These are phyloP conservation scores for Terfezia claveryi DNA, from an alignment of 495 filamentous ascomycete genomes.

Conservation along the genomic window DNA sequence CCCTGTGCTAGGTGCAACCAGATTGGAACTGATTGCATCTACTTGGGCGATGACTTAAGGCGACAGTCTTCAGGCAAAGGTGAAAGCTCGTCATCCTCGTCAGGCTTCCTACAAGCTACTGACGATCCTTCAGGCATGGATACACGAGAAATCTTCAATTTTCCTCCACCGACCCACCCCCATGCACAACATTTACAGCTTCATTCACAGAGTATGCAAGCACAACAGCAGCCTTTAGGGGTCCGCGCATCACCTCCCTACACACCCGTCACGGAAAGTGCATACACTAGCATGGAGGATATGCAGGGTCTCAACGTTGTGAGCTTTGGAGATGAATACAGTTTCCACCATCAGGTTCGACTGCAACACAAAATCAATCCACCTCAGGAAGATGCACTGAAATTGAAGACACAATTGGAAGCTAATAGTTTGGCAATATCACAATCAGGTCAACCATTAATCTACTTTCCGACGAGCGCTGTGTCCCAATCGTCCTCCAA, in stretches of 20 bases:
- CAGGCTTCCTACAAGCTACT: too few species aligned
- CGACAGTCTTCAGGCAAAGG: too few species aligned
- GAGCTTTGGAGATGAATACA: background rate
- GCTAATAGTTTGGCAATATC: too few species aligned
- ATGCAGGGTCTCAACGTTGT: too few species aligned
- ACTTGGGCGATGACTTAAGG: background rate
- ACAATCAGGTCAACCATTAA: too few species aligned
- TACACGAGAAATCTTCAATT: constrained; percentile 11
- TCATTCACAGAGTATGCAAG: background rate
- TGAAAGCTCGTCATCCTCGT: too few species aligned
- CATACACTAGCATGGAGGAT: too few species aligned
- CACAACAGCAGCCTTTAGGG: background rate
- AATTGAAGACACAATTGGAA: too few species aligned
- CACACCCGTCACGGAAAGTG: too few species aligned
- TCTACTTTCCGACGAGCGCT: too few species aligned
- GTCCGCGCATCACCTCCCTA: background rate
- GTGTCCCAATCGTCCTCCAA: background rate
- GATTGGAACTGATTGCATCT: constrained; percentile 13
- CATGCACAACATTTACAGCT: constrained; percentile 13
- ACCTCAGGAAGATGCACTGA: too few species aligned
- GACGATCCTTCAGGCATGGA: too few species aligned
- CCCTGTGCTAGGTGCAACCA: constrained; percentile 13
- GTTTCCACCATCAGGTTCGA: background rate
- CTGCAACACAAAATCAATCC: background rate
- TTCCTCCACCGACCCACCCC: constrained; percentile 15